Base-by-base conservation (phyloP, 2,329 filamentous ascomycete genomes). In the Juglanconis sp. region DNA sequence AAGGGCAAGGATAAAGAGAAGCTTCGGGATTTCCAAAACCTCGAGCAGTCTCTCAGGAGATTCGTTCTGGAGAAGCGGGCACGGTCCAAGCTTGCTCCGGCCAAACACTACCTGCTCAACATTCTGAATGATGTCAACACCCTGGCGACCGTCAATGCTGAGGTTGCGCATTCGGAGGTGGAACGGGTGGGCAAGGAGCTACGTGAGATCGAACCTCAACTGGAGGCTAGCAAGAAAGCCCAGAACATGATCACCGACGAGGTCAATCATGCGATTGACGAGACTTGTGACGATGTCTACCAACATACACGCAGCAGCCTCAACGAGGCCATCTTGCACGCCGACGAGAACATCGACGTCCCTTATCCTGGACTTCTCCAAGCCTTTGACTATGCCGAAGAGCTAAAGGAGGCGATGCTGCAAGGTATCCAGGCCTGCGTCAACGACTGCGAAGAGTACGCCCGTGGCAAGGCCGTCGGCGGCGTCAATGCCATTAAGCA, bases 61-160 rank as follows among this genome's bases (percentile, higher is more conserved):
- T 99, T 99, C 67, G 95, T 99, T 7, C 81, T 99, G 32, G 95
- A 99, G 72, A 98, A 98, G 80, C 87, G 95, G 59, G 92, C 95
- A 52, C 87, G 92, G 35, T 98, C 95, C 8, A 99, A 99, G 77
- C 83, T 99, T 62, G 94, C 95, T 1, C 95, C 95, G 5, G 95
- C 95, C 6, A 93, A 92, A 75, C 98, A 94, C 2, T 99, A 99
- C 71, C 85, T 99, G 1, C 80, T 96, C 68, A 99, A 99, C 73
- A 89, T 98, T 32, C 82, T 99, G 38, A 89, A 91, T 67, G 95
- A 99, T 69, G 81, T 99, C 61, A 81, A 92, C 70, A 88, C 86
- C 4, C 81, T 99, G 47, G 94, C 94, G 5, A 86, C 82, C 0
- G 91, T 96, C 67, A 99, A 99, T 73, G 82, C 87, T 32, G 91